These are phyloP conservation scores for Themeda triandra DNA, from an alignment of 176 grass and related monocot species.

Conservation along the genomic window DNA sequence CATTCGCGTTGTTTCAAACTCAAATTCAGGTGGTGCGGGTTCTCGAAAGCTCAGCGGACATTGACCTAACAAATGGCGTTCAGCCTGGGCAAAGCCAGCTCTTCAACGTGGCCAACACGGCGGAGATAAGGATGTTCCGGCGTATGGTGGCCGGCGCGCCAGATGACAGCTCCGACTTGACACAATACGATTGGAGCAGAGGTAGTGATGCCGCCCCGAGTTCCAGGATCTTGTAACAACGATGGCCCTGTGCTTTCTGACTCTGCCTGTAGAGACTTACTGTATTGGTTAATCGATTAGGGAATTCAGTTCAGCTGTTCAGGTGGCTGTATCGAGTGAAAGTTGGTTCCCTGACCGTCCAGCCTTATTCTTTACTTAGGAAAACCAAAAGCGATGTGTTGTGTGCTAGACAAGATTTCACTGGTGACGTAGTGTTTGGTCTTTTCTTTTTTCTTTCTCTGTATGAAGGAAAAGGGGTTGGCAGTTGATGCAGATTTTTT, in stretches of 20 bases:
- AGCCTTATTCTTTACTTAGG: not conserved
- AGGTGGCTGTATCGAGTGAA: not conserved
- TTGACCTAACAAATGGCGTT: conserved; percentile 80
- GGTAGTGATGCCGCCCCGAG: conserved; percentile 10
- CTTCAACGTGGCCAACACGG: conserved; percentile 76
- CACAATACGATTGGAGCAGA: conserved; percentile 51
- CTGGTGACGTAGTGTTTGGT: not conserved
- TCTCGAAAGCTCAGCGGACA: conserved; percentile 71
- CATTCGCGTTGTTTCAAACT: not conserved
- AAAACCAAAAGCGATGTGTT: not conserved
- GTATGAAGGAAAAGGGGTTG: not conserved
- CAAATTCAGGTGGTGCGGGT: conserved; percentile 63
- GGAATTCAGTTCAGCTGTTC: not conserved
- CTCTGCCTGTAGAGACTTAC: conserved; percentile 14
- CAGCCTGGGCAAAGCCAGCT: conserved; percentile 76
- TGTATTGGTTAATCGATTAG: not conserved
- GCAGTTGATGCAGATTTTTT: not conserved
- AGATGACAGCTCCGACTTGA: conserved; percentile 62
- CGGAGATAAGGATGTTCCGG: conserved; percentile 79
- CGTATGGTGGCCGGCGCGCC: conserved; percentile 67
- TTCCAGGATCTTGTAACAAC: conserved; percentile 39
- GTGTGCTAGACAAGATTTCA: not conserved
- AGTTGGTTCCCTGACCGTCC: not conserved
- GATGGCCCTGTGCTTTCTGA: not conserved
- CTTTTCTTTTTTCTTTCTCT: not conserved